phyloP scores from a whole-genome alignment of 73 alveolate species.

The Tetrahymena borealis region DNA sequence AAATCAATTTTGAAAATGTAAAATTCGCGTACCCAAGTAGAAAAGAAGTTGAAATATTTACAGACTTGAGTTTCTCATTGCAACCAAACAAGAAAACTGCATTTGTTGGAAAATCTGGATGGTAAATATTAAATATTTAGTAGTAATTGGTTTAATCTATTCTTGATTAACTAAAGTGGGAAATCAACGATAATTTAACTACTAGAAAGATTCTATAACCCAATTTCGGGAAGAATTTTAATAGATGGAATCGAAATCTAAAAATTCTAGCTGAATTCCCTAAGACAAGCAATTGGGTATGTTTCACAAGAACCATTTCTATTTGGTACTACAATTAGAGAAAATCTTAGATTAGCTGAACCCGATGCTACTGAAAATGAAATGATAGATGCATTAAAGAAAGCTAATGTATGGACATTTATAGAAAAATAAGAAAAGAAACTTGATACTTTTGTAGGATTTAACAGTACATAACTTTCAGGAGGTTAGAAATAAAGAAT shows the following conservation, averaged over 20 bases:
- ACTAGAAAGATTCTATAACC: slow-evolving; percentile 69
- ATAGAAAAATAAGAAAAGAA: slow-evolving; percentile 16
- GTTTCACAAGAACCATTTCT: slow-evolving; percentile 92
- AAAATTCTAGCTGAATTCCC: slow-evolving; percentile 42
- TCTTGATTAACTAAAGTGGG: slow-evolving; percentile 50
- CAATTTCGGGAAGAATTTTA: slow-evolving; percentile 51
- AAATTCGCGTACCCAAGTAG: slow-evolving; percentile 73
- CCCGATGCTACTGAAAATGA: slow-evolving; percentile 84
- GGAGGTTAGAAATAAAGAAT: slow-evolving; percentile 55
- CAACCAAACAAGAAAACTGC: slow-evolving; percentile 64
- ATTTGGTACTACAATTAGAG: slow-evolving; percentile 66
- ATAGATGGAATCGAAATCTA: slow-evolving; percentile 54
- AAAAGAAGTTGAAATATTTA: slow-evolving; percentile 50
- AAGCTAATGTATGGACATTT: slow-evolving; percentile 62
- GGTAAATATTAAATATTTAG: slow-evolving; percentile 54
- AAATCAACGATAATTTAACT: slow-evolving; percentile 65
- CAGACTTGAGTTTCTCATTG: slow-evolving; percentile 44
- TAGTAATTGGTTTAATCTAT: not conserved
- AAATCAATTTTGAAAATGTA: slow-evolving; percentile 67
- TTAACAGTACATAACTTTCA: slow-evolving; percentile 43
- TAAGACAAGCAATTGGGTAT: slow-evolving; percentile 76
- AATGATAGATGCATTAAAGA: slow-evolving; percentile 69
- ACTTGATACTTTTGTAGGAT: slow-evolving; percentile 38
- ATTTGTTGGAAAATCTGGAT: slow-evolving; percentile 85
- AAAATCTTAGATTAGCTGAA: slow-evolving; percentile 66